phyloP scores from a whole-genome alignment of 2,329 filamentous ascomycete species.

The Plenodomus tracheiphilus region DNA sequence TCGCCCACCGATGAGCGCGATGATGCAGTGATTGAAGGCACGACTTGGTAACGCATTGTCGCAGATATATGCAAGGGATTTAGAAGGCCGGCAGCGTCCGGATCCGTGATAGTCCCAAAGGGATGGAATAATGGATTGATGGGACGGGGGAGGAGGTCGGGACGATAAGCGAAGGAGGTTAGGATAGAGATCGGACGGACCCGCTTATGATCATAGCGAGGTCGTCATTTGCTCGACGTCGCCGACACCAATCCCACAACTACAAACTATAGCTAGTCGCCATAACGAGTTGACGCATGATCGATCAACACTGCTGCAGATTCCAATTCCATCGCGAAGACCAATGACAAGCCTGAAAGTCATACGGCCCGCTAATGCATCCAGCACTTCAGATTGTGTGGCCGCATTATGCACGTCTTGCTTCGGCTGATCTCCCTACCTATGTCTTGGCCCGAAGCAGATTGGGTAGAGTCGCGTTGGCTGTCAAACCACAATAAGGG shows the following conservation, averaged over 20 bases:
- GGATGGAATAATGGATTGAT: neutral
- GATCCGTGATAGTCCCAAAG: too few relatives aligned
- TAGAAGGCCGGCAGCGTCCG: neutral
- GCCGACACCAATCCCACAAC: conserved; percentile 7
- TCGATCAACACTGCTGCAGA: conserved; percentile 15
- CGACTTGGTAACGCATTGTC: neutral
- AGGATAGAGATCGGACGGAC: neutral
- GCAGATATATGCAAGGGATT: neutral
- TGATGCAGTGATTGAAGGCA: neutral
- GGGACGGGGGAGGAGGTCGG: neutral
- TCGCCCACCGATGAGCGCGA: neutral
- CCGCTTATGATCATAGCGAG: neutral
- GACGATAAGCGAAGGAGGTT: conserved; percentile 7
- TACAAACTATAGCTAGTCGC: too few relatives aligned
- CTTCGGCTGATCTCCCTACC: too few relatives aligned
- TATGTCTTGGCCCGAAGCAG: neutral
- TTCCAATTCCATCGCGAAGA: neutral
- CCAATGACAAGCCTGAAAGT: conserved; percentile 5
- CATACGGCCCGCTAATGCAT: too few relatives aligned
- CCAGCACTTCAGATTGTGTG: too few relatives aligned
- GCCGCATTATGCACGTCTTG: too few relatives aligned
- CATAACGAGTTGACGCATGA: conserved; percentile 4
- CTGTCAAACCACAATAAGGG: neutral
- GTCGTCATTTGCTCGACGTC: conserved; percentile 5
- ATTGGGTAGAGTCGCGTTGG: neutral